These are phyloP conservation scores for Claviceps maximensis DNA, from an alignment of 2,329 filamentous ascomycete genomes.

Conservation along the genomic window DNA sequence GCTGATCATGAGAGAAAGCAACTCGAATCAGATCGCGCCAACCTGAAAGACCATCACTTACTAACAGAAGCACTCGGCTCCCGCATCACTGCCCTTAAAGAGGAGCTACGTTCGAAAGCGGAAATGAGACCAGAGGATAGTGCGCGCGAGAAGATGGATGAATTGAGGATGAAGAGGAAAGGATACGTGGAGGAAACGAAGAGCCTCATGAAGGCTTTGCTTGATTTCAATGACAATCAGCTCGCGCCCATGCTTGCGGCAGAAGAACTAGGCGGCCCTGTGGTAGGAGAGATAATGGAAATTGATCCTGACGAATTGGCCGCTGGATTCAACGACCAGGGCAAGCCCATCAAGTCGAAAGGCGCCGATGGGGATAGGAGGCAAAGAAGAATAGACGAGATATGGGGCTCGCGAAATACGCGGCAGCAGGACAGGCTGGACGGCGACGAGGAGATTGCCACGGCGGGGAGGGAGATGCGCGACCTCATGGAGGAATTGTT, in stretches of 20 bases:
- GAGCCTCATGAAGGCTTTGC: slow-evolving; percentile 48
- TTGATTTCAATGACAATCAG: slow-evolving; percentile 56
- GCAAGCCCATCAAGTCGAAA: slow-evolving; percentile 39
- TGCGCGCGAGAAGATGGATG: slow-evolving; percentile 46
- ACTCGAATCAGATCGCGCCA: slow-evolving; percentile 37
- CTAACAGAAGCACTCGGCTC: slow-evolving; percentile 39
- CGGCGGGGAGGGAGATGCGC: slow-evolving; percentile 43
- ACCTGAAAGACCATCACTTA: slow-evolving; percentile 40
- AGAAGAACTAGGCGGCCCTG: slow-evolving; percentile 71
- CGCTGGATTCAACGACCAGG: slow-evolving; percentile 46
- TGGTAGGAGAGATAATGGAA: slow-evolving; percentile 62
- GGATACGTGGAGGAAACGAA: slow-evolving; percentile 48
- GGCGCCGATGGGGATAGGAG: slow-evolving; percentile 31
- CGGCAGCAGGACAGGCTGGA: slow-evolving; percentile 10
- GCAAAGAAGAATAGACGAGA: slow-evolving; percentile 50
- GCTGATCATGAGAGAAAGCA: slow-evolving; percentile 30
- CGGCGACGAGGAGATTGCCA: slow-evolving; percentile 33
- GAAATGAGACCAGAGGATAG: slow-evolving; percentile 48
- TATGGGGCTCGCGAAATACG: slow-evolving; percentile 33
- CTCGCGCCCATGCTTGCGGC: slow-evolving; percentile 67
- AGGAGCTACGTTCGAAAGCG: slow-evolving; percentile 42
- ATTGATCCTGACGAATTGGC: slow-evolving; percentile 45
- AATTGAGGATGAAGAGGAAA: slow-evolving; percentile 45
- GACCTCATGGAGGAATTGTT: slow-evolving; percentile 47
- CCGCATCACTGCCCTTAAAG: slow-evolving; percentile 46